These are phyloP conservation scores for Nigrospora osmanthi DNA, from an alignment of 2,329 filamentous ascomycete species.

Conservation along the genomic window DNA sequence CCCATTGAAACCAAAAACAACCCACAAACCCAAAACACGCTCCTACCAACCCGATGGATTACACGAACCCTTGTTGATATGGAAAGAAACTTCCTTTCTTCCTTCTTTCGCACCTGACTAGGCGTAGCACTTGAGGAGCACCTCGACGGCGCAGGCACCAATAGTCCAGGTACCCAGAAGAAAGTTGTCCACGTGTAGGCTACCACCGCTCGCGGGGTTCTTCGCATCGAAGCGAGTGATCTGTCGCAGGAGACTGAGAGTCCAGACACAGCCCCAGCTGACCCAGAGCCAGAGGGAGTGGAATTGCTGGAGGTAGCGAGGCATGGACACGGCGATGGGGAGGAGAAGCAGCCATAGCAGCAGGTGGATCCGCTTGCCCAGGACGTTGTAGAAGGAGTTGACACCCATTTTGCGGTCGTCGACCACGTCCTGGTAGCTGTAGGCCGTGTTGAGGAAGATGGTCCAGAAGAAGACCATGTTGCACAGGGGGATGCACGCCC, in stretches of 20 bases:
- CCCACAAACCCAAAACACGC: too few species aligned
- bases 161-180: conserved; percentile 12
- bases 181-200: conserved; percentile 13
- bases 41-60: too few species aligned
- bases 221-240: conserved; percentile 10
- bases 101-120: too few species aligned
- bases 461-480: conserved; percentile 18
- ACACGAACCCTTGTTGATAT: too few species aligned
- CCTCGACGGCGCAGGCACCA: conserved; percentile 11
- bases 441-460: conserved; percentile 15
- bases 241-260: conserved; percentile 2
- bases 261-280: not conserved
- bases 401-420: conserved; percentile 14
- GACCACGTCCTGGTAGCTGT: conserved; percentile 15
- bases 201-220: conserved; percentile 10
- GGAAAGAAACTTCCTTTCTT: too few species aligned
- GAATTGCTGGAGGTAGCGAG: not conserved
- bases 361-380: not conserved
- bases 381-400: conserved; percentile 9
- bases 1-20: too few species aligned
- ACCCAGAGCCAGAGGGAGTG: not conserved
- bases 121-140: conserved; percentile 2
- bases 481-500: conserved; percentile 12
- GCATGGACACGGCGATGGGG: not conserved
- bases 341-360: not conserved